Evolutionary conservation across 164 flowering plant species (phyloP), one percentile per base, ranked within the genome.

Genomic region (Nelumbo lutea): DNA sequence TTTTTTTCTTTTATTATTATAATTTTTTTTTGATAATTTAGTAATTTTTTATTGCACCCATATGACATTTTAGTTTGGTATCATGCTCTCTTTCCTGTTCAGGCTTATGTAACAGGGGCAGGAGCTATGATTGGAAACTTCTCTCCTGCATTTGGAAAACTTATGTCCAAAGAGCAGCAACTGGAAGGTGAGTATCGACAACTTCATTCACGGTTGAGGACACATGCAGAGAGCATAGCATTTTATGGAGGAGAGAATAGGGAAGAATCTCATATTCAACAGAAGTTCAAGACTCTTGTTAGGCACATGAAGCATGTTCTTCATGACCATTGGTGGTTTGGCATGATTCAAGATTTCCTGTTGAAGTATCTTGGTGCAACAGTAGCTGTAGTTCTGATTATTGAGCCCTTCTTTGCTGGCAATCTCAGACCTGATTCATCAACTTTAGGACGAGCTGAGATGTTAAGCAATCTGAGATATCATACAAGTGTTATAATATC

Each of bases 251-350:
- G 99, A 69, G 98, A 91, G 78, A 83, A 75, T 10, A 83, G 94
- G 79, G 99, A 96, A 82, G 97, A 84, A 72, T 87, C 78, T 72
- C 93, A 96, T 78, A 93, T 96, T 74, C 88, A 82, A 74, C 83
- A 90, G 78, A 88, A 90, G 79, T 96, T 96, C 80, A 83, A 76
- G 77, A 74, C 72, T 66, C 90, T 96, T 61, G 79, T 87, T 60
- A 73, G 71, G 74, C 99, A 96, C 71, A 73, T 93, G 93, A 77
- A 83, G 50, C 75, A 75, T 79, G 99, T 93, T 67, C 92, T 82
- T 71, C 98, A 93, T 74, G 96, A 96, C 50, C 95, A 93, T 73
- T 96, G 99, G 99, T 96, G 99, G 99, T 96, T 96, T 83, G 99
- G 99, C 75, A 96, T 96, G 96, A 91, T 96, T 76, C 99, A 96